A percentile compares a stretch with the other conserved stretches of the same genome.
phyloP scores from a whole-genome alignment of 192 early-diverging fungal genomes.

The Mortierella claussenii region DNA sequence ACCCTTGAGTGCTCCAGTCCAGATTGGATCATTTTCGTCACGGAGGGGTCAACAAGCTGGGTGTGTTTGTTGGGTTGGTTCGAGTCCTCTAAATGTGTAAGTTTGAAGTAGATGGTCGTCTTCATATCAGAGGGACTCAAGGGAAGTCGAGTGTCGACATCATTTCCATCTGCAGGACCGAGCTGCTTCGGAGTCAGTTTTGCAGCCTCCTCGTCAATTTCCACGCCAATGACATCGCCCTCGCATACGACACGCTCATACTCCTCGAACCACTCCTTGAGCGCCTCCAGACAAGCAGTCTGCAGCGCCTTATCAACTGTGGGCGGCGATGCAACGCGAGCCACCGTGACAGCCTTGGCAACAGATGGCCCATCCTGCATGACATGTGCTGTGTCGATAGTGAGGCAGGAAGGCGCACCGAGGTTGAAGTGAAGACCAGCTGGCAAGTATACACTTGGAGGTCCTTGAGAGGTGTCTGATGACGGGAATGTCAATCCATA shows the following conservation, averaged over 20 bases:
- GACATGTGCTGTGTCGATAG: constrained; percentile 43
- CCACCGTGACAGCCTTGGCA: constrained; percentile 69
- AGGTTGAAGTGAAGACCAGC: constrained; percentile 69
- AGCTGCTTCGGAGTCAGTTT: constrained; percentile 55
- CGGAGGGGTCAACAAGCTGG: constrained; percentile 60
- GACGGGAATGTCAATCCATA: constrained; percentile 35
- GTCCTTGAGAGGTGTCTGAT: background rate
- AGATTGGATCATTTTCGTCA: constrained; percentile 71
- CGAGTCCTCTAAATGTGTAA: constrained; percentile 45
- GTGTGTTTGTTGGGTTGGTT: constrained; percentile 37
- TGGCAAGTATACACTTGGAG: constrained; percentile 59
- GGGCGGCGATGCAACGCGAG: constrained; percentile 72
- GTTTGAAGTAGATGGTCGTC: constrained; percentile 51
- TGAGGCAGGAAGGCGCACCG: constrained; percentile 24
- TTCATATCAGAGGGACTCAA: constrained; percentile 19
- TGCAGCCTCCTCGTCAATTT: constrained; percentile 68
- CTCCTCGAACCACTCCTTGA: constrained; percentile 75
- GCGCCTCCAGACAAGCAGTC: constrained; percentile 61
- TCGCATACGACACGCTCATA: constrained; percentile 71
- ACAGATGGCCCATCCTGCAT: constrained; percentile 55
- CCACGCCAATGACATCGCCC: constrained; percentile 73
- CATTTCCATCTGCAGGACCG: constrained; percentile 48
- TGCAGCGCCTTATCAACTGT: constrained; percentile 71
- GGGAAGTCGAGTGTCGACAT: constrained; percentile 48
- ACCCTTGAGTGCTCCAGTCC: constrained; percentile 71